phyloP scores from a whole-genome alignment of 257 asterid genomes.

The Salvia hispanica region DNA sequence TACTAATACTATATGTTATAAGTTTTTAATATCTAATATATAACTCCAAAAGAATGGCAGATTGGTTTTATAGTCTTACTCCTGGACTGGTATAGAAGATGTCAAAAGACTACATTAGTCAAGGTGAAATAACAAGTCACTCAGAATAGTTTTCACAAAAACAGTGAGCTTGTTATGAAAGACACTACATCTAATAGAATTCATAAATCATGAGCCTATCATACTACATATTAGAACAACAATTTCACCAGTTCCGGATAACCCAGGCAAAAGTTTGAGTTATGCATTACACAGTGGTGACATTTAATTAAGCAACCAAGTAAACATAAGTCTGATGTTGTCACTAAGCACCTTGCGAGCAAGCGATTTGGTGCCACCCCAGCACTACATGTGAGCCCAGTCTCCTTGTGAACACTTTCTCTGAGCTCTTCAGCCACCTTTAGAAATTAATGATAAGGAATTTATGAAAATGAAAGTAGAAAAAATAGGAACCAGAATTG shows the following conservation, averaged over 20 bases:
- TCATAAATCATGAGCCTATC: not conserved
- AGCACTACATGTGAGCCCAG: conserved; percentile 97
- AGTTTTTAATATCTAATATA: conserved; percentile 10
- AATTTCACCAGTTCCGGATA: not conserved
- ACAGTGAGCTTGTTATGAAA: too few species aligned
- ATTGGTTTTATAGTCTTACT: too few species aligned
- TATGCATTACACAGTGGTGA: conserved; percentile 22
- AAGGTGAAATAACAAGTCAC: too few species aligned
- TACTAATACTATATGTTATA: not conserved
- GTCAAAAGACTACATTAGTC: too few species aligned
- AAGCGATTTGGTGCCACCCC: conserved; percentile 93
- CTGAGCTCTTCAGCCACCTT: conserved; percentile 94
- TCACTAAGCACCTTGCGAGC: conserved; percentile 85
- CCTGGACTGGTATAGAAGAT: too few species aligned
- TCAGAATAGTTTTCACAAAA: too few species aligned
- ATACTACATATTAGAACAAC: not conserved
- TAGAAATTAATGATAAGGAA: conserved; percentile 26
- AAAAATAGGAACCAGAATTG: conserved; percentile 14
- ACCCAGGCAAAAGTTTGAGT: conserved; percentile 5
- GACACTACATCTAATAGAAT: not conserved
- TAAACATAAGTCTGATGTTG: conserved; percentile 11
- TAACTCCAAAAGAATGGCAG: not conserved
- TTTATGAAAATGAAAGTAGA: conserved; percentile 20
- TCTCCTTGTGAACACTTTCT: conserved; percentile 62
- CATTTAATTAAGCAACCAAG: not conserved